Evolutionary conservation across 495 filamentous ascomycete genomes (phyloP), one percentile per base, ranked within the genome.

Genomic region (Trichoderma gamsii): DNA sequence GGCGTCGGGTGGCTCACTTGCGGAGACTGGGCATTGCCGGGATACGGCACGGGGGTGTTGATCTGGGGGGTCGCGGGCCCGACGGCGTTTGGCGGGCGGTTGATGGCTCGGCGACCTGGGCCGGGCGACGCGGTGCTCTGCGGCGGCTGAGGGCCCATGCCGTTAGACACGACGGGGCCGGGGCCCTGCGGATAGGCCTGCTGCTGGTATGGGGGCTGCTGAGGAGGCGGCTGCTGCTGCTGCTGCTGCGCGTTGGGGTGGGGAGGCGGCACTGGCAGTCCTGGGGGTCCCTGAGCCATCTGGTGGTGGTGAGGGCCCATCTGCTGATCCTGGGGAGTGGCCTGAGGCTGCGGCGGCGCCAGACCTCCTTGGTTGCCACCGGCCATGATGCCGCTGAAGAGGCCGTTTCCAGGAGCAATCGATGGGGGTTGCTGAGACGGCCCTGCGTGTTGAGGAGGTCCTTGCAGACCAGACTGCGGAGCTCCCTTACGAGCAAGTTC

Each of bases 381-480:
- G 69, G 95, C 85, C 91, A 99, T 97, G 72, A 99, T 97, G 29
- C 91, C 92, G 70, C 92, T 90, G 74, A 99, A 98, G 49, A 97
- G 83, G 76, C 96, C 93, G 76, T 88, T 92, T 32, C 95, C 93
- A 75, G 95, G 90, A n/a, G 93, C 92, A 76, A 99, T 89, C 35
- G 90, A 84, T 38, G 90, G 91, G 66, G 80, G 79, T 63, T 90
- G 89, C 76, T 94, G 92, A 4, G 90, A 84, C 63, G 89, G 88
- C n/a, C 87, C 90, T 51, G 84, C 85, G 75, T 94, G 90, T 72
- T 89, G 90, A 66, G 89, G 83, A 18, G 83, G 79, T 69, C 88
- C 83, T 69, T 86, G 77, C 88, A 91, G 76, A 82, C 85, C 67
- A 76, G 80, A 75, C 80, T 87, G 81, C 75, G 86, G 79, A 79